Base-by-base conservation (phyloP, 371 early-diverging fungal species). In the Apophysomyces ossiformis region DNA sequence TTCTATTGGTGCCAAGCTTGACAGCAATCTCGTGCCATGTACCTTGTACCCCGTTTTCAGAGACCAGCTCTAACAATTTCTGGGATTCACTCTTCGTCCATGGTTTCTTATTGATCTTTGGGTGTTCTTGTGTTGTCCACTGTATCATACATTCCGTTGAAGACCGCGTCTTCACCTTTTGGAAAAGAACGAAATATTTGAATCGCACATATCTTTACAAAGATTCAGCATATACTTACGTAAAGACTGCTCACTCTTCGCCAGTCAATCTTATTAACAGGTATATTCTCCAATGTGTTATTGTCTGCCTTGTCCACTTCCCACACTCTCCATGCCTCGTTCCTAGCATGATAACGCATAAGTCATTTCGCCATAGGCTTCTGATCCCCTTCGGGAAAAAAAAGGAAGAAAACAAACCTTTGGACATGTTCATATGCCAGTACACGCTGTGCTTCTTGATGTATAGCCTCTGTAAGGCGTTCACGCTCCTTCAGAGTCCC, bases 61-160 rank as follows among this genome's bases (percentile, higher is more conserved):
- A 61, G 5, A 87, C 92, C 0, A 90, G 63, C 15, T 70, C 57
- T 0, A 63, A 68, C 37, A 94, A 72, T 32, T 69, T 67, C 36
- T 67, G 54, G 15, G 85, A 72, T 70, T 94, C 94, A 32, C 70
- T 60, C 32, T 75, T 78, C 1, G 85, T 72, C 93, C 93, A 94
- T 13, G 84, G 85, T 46, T 68, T 76, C 63, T 89, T 89, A 72
- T 92, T 93, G 73, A 94, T 92, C 7, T 79, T 78, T 1, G 94
- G 94, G 71, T 94, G 93, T 57, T 91, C 93, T 61, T 90, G 91
- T n/a, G 87, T 86, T 5, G 90, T 89, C 93, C 93, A 94, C 66
- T 90, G 92, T 56, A 92, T 94, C 38, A 87, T 76, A 61, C 93
- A 94, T 72, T 93, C 92, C 13, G 73, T 80, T 1, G 90, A 74